These are phyloP conservation scores for Mariannaea elegans DNA, from an alignment of 2,329 filamentous ascomycete genomes.

Conservation along the genomic window DNA sequence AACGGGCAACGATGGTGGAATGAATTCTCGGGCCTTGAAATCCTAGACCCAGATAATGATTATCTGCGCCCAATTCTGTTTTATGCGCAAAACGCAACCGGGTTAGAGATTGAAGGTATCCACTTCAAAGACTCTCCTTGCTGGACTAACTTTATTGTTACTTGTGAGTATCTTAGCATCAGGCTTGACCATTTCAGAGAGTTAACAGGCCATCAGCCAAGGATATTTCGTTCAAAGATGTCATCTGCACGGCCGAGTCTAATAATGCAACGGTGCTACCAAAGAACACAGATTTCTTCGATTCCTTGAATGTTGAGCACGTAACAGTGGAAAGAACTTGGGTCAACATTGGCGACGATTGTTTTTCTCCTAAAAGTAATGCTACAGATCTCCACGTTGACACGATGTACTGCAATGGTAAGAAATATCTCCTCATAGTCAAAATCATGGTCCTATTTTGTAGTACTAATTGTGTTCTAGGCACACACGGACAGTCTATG, in stretches of 20 bases:
- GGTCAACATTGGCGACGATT: constrained; percentile 38
- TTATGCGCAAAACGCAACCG: constrained; percentile 37
- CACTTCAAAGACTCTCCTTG: constrained; percentile 39
- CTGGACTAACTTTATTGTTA: constrained; percentile 39
- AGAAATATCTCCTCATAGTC: not conserved
- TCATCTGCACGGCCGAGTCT: constrained; percentile 36
- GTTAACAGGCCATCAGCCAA: constrained; percentile 21
- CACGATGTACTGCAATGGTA: constrained; percentile 58
- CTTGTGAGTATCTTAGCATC: constrained; percentile 17
- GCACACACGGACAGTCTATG: constrained; percentile 35
- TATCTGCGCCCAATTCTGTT: constrained; percentile 38
- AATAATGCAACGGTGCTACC: constrained; percentile 33
- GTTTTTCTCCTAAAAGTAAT: constrained; percentile 39
- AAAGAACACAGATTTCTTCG: constrained; percentile 40
- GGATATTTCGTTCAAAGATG: constrained; percentile 34
- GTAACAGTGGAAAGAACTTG: constrained; percentile 33
- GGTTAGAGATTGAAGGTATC: constrained; percentile 34
- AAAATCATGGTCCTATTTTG: rapidly evolving
- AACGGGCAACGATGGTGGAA: constrained; percentile 40
- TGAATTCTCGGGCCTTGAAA: constrained; percentile 36
- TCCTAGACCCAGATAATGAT: constrained; percentile 30
- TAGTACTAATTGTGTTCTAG: not conserved
- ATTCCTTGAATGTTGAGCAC: constrained; percentile 33
- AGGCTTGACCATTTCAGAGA: rapidly evolving
- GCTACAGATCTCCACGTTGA: constrained; percentile 43